A percentile compares a stretch with the other conserved stretches of the same genome.
These are phyloP conservation scores for Nothomitra cinnamomea DNA, from an alignment of 2,329 filamentous ascomycete genomes.

Conservation along the genomic window DNA sequence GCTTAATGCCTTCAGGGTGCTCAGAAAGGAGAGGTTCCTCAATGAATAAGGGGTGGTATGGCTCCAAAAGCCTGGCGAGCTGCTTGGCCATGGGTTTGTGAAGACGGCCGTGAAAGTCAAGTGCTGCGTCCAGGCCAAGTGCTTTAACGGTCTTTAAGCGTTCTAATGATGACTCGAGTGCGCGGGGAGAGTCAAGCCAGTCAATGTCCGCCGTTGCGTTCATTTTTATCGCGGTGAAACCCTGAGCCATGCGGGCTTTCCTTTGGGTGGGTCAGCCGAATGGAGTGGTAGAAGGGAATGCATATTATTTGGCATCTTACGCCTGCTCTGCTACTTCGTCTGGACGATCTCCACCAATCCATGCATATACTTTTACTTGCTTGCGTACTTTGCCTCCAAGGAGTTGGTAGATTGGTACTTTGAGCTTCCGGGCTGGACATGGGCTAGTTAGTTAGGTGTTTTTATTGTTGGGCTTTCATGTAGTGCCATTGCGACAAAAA, in stretches of 20 bases:
- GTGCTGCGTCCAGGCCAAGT: constrained; percentile 52
- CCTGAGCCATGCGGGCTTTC: constrained; percentile 39
- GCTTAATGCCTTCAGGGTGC: constrained; percentile 47
- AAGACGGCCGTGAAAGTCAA: constrained; percentile 64
- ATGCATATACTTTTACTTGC: constrained; percentile 56
- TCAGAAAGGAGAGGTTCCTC: constrained; percentile 59
- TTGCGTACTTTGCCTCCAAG: constrained; percentile 58
- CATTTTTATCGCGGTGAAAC: constrained; percentile 58
- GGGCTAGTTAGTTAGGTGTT: background rate
- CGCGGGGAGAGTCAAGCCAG: constrained; percentile 56
- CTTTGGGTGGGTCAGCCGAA: constrained; percentile 19
- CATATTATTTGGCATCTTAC: constrained; percentile 21
- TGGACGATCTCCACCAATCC: constrained; percentile 63
- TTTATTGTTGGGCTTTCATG: background rate
- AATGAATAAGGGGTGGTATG: constrained; percentile 55
- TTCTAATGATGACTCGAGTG: constrained; percentile 45
- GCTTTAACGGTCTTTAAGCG: constrained; percentile 51
- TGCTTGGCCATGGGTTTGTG: constrained; percentile 74
- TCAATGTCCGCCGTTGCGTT: constrained; percentile 60
- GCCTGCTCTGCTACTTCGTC: constrained; percentile 46
- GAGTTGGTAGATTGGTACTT: constrained; percentile 55
- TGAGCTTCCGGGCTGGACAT: constrained; percentile 33
- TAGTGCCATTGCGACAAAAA: background rate
- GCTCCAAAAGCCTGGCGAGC: constrained; percentile 48
- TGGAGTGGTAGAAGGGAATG: background rate